A percentile compares a stretch with the other conserved stretches of the same genome.
Conservation (phyloP, 805 yeast species). For the Myxozyma vanderwaltii region DNA sequence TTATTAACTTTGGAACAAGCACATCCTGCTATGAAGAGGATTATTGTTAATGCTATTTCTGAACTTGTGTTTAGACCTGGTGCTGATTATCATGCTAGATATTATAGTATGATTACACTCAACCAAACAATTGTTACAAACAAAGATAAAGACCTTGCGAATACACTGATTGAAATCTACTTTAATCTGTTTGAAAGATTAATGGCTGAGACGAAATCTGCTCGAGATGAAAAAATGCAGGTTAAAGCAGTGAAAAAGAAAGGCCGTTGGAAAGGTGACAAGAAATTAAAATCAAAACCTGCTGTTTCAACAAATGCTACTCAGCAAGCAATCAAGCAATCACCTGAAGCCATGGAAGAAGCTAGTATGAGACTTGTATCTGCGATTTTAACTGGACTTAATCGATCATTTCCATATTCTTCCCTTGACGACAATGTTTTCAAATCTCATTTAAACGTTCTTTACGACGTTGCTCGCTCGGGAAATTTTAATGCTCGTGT, state of each 20-base stretch:
- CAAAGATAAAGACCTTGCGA: conserved; percentile 78
- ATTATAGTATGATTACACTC: conserved; percentile 82
- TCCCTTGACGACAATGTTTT: conserved; percentile 65
- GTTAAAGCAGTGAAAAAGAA: conserved; percentile 57
- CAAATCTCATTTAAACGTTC: conserved; percentile 74
- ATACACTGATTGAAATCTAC: conserved; percentile 77
- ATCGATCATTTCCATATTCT: conserved; percentile 94
- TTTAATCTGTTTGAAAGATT: conserved; percentile 83
- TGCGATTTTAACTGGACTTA: conserved; percentile 89
- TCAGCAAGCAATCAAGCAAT: conserved; percentile 15
- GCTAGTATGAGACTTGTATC: conserved; percentile 81
- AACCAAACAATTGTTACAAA: conserved; percentile 89
- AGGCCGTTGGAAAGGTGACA: conserved; percentile 63
- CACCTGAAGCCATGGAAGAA: conserved; percentile 54
- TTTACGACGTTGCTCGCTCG: conserved; percentile 89
- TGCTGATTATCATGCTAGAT: conserved; percentile 79
- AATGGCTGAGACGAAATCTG: conserved; percentile 65
- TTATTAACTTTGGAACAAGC: conserved; percentile 79
- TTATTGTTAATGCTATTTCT: conserved; percentile 74
- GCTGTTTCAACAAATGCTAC: neutral
- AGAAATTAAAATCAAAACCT: conserved; percentile 32
- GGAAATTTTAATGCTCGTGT: conserved; percentile 91
- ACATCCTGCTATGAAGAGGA: conserved; percentile 93
- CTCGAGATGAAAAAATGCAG: conserved; percentile 44
- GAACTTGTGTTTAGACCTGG: conserved; percentile 77